phyloP scores from a whole-genome alignment of 2,329 filamentous ascomycete genomes.

The Aspergillus hiratsukae region DNA sequence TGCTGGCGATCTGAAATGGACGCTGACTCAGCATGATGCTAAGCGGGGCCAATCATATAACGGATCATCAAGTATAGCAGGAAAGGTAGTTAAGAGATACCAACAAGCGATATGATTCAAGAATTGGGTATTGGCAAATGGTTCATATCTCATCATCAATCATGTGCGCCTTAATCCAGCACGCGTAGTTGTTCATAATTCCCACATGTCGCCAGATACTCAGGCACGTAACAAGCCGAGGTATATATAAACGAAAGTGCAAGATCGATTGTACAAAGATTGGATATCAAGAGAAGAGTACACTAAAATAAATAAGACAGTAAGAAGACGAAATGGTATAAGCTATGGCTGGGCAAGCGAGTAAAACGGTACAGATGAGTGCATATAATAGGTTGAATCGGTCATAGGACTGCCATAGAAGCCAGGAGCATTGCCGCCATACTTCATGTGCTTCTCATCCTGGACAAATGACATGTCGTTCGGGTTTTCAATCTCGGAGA shows the following conservation, averaged over 20 bases:
- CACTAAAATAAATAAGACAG: background rate
- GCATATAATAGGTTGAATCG: conserved; percentile 24
- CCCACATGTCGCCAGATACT: background rate
- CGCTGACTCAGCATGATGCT: conserved; percentile 2
- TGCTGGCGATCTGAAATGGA: background rate
- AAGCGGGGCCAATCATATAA: background rate
- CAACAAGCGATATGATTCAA: too few species aligned
- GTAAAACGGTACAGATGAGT: conserved; percentile 23
- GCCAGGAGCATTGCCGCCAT: conserved; percentile 14
- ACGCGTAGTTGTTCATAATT: background rate
- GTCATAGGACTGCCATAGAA: conserved; percentile 19
- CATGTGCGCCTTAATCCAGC: background rate
- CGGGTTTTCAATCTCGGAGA: conserved; percentile 22
- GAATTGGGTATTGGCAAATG: background rate
- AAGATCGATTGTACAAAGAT: background rate
- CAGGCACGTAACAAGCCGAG: background rate
- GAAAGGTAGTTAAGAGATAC: background rate
- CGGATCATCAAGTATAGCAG: background rate
- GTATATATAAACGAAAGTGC: background rate
- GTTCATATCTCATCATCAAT: background rate
- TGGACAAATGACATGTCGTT: conserved; percentile 23
- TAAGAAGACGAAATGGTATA: background rate
- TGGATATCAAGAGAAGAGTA: background rate
- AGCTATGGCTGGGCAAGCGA: background rate
- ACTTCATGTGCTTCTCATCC: conserved; percentile 26